Base-by-base conservation (phyloP, 176 grass and related monocot genomes). In the Pontederia crassipes region DNA sequence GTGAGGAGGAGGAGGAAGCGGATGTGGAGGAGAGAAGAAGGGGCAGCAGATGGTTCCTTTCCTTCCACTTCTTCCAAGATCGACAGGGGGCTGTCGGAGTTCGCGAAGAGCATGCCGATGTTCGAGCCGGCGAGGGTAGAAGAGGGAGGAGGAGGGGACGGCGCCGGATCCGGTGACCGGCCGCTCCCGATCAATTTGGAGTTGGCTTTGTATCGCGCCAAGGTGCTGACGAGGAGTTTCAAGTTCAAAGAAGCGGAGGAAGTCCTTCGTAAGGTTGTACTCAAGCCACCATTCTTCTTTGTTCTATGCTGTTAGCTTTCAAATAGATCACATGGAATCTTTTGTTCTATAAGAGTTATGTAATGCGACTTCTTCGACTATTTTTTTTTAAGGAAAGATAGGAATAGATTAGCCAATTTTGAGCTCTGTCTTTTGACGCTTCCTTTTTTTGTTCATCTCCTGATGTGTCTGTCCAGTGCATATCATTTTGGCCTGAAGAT, bases 401-500 rank as follows among this genome's bases (percentile, higher is more conserved):
- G n/a, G n/a, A n/a, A n/a, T n/a, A n/a, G n/a, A n/a, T n/a, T n/a
- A n/a, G n/a, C n/a, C n/a, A n/a, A n/a, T n/a, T 3, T 40, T 40
- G 32, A 40, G 32, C 32, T 40, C 2, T 40, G 32, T 40, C 2
- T 24, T 3, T 0, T 40, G 32, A 40, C 32, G 2, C 2, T 40
- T 4, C 2, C 0, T 3, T 40, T 40, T 3, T 40, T 4, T 7
- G 6, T 40, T 3, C 32, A 40, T 40, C 32, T 40, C 2, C 32
- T 40, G 32, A 40, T 57, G 45, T 75, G 77, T 74, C 17, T 74
- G 11, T 75, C 27, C 72, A 95, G 84, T 97, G 92, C 29, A 88
- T 90, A 62, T 46, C 71, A 55, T 97, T 70, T 61, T 97, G 92
- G 92, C 92, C 92, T 62, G 92, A 97, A 91, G 92, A 97, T 62